phyloP scores from a whole-genome alignment of 2,329 filamentous ascomycete genomes.

The Didymella exigua region DNA sequence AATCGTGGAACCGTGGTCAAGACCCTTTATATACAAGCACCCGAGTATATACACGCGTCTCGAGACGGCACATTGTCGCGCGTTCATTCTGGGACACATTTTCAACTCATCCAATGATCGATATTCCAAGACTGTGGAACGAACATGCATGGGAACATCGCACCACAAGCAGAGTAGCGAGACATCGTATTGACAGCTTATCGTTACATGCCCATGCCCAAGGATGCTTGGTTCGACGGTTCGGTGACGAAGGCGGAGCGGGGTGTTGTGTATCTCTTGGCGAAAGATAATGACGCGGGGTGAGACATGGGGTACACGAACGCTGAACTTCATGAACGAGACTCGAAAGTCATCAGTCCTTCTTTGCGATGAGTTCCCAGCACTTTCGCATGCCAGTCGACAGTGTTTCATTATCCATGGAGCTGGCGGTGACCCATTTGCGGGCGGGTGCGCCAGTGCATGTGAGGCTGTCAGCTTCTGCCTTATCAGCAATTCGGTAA shows the following conservation, averaged over 20 bases:
- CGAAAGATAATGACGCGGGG: slow-evolving; percentile 37
- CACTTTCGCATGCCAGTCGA: slow-evolving; percentile 48
- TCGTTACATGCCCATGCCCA: slow-evolving; percentile 24
- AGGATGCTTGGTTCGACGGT: slow-evolving; percentile 24
- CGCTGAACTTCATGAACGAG: neutral
- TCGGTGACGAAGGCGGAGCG: slow-evolving; percentile 26
- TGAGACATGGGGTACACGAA: slow-evolving; percentile 17
- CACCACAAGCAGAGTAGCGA: slow-evolving; percentile 26
- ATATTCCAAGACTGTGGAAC: neutral
- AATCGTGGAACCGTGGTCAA: neutral
- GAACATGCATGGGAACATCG: slow-evolving; percentile 21
- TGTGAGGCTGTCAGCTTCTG: slow-evolving; percentile 12
- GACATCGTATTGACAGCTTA: slow-evolving; percentile 24
- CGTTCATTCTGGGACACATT: slow-evolving; percentile 7
- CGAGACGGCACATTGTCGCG: neutral
- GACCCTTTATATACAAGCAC: slow-evolving; percentile 19
- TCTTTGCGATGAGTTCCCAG: slow-evolving; percentile 34
- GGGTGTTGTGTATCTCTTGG: slow-evolving; percentile 30
- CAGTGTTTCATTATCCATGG: slow-evolving; percentile 42
- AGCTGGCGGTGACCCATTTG: slow-evolving; percentile 40
- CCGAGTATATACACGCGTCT: slow-evolving; percentile 17
- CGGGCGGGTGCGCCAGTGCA: slow-evolving; percentile 25
- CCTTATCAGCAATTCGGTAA: slow-evolving; percentile 22
- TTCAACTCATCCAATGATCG: slow-evolving; percentile 17
- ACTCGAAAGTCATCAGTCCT: neutral